A percentile compares a stretch with the other conserved stretches of the same genome.
These are phyloP conservation scores for Podospora sp. DNA, from an alignment of 495 filamentous ascomycete genomes.

Conservation along the genomic window DNA sequence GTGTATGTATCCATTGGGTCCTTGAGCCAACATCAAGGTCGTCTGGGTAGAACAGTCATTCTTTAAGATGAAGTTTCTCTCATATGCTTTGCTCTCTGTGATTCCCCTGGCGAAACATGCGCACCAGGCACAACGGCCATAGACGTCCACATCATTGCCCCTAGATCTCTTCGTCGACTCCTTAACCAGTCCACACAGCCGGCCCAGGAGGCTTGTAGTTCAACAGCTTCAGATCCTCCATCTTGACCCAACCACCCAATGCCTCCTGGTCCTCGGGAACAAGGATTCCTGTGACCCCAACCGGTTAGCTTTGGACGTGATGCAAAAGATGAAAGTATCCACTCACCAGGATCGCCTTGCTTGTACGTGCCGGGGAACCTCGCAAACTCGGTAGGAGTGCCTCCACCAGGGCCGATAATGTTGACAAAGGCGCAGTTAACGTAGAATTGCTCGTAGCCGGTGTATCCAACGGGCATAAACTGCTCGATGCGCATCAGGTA, in stretches of 20 bases:
- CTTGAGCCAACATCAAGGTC: too few species aligned
- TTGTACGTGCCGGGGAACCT: constrained; percentile 26
- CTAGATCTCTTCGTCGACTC: too few species aligned
- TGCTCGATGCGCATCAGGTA: constrained; percentile 53
- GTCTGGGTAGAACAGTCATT: too few species aligned
- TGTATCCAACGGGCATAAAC: constrained; percentile 35
- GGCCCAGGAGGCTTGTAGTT: constrained; percentile 27
- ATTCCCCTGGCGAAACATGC: too few species aligned
- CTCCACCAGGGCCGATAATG: constrained; percentile 20
- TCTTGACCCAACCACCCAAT: constrained; percentile 11
- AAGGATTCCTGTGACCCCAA: constrained; percentile 10
- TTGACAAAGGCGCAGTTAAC: constrained; percentile 29
- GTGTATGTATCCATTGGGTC: too few species aligned
- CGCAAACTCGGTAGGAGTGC: constrained; percentile 17
- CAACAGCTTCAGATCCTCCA: constrained; percentile 20
- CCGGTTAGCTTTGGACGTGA: too few species aligned
- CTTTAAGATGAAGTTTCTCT: too few species aligned
- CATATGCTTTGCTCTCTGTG: too few species aligned
- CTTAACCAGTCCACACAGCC: constrained; percentile 25
- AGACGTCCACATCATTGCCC: too few species aligned
- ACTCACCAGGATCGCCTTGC: constrained; percentile 23
- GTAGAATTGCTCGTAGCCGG: constrained; percentile 24
- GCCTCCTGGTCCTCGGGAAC: constrained; percentile 12
- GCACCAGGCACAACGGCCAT: too few species aligned
- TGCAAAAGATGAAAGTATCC: not conserved